Base-by-base conservation (phyloP, 2,329 filamentous ascomycete genomes). In the Beauveria sp. region DNA sequence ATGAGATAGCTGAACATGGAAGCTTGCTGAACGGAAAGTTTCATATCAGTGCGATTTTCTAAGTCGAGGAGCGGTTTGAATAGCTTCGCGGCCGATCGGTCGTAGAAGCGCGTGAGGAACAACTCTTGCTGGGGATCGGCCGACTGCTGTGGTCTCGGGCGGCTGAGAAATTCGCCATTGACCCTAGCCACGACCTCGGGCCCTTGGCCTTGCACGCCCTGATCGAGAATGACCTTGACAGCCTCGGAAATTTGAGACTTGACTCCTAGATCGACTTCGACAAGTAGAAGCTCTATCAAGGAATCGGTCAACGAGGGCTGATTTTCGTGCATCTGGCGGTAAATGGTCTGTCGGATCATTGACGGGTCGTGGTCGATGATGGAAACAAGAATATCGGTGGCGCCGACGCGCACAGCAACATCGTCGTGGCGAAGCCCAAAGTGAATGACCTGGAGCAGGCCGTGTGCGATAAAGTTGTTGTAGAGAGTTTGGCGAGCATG, bases 231-330 rank as follows among this genome's bases (percentile, higher is more conserved):
- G 24, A 98, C 89, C 75, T 96, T 97, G 72, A 99, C 88, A 8
- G 93, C 91, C 76, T 99, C 95, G 3, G 93, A 92, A 69, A 98
- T 88, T 73, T 98, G 95, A 31, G 91, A 92, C 75, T 96, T 97
- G 65, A 98, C 92, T 0, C 95, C 95, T 18, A 98, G 80, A 70
- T 99, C 95, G 20, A 90, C 88, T 76, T 99, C 95, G 2, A 95
- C 87, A 52, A 98, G 82, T 1, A 99, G 83, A 48, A 99, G 81
- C 68, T 97, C 93, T 63, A 98, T 96, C 46, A 99, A 78, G 0
- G 91, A 96, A 71, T 98, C 95, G 1, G 92, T 97, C 60, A 99
- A 76, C 5, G 91, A 91, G 2, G 88, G 86, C 67, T 90, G 87
- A 71, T 93, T 93, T 66, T 97, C 92, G 66, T 89, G 88, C 65